Evolutionary conservation across 1,284 basidiomycete species (phyloP).

Genomic region (Mycena citricolor): DNA sequence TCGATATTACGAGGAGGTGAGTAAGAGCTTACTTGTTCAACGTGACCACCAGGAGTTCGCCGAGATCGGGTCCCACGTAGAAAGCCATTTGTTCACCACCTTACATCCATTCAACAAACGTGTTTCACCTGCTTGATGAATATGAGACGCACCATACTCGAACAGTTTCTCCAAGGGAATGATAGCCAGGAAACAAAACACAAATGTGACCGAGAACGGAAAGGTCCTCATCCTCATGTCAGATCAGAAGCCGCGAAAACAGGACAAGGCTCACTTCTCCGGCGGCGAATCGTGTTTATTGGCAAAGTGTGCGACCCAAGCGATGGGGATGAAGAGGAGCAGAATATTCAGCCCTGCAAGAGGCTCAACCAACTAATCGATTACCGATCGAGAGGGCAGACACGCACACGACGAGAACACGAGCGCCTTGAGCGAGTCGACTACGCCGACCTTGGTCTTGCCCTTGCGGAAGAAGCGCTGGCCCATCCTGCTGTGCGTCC

Average conservation of each 20-base stretch:
- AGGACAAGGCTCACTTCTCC: constrained; percentile 30
- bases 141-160: constrained; percentile 45
- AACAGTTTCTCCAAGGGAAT: constrained; percentile 16
- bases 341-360: constrained; percentile 57
- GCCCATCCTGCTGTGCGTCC: too few relatives aligned
- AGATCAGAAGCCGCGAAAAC: constrained; percentile 41
- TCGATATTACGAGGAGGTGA: neutral
- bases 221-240: too few relatives aligned
- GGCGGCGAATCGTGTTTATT: constrained; percentile 21
- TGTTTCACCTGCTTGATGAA: constrained; percentile 55
- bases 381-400: neutral
- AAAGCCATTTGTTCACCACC: constrained; percentile 61
- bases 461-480: constrained; percentile 51
- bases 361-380: constrained; percentile 3
- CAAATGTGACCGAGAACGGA: constrained; percentile 3
- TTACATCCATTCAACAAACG: constrained; percentile 63
- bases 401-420: constrained; percentile 53
- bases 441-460: constrained; percentile 45
- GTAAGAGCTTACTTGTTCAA: constrained; percentile 55
- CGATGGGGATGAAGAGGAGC: constrained; percentile 60
- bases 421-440: constrained; percentile 47
- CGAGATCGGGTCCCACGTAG: constrained; percentile 56
- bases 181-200: constrained; percentile 12
- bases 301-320: constrained; percentile 59
- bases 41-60: constrained; percentile 57